These are phyloP conservation scores for Suillus placidus DNA, from an alignment of 768 basidiomycete species.

Conservation along the genomic window DNA sequence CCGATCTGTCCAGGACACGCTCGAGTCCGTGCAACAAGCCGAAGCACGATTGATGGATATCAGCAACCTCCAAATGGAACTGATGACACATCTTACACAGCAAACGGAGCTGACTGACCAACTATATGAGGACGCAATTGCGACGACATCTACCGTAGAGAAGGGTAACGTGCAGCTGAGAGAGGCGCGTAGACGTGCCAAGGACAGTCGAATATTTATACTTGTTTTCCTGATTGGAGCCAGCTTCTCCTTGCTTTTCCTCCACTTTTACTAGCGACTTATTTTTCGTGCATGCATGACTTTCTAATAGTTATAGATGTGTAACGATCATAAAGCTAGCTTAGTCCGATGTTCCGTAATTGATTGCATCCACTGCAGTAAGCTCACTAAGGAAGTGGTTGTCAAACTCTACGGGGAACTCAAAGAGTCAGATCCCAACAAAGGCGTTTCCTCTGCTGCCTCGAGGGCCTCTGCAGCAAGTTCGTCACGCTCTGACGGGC, in stretches of 20 bases:
- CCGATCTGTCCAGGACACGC: constrained; percentile 79
- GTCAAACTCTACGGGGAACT: constrained; percentile 1
- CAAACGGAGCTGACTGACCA: constrained; percentile 94
- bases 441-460: constrained; percentile 61
- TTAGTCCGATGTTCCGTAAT: neutral
- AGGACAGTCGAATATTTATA: constrained; percentile 88
- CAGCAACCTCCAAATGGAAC: constrained; percentile 88
- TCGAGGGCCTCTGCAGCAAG: constrained; percentile 62
- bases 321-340: neutral
- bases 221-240: constrained; percentile 92
- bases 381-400: neutral
- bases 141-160: constrained; percentile 81
- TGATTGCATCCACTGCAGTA: neutral
- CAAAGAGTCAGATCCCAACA: constrained; percentile 38
- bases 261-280: constrained; percentile 80
- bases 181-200: constrained; percentile 84
- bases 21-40: constrained; percentile 89
- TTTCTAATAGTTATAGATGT: constrained; percentile 8
- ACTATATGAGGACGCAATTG: constrained; percentile 92
- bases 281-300: constrained; percentile 9
- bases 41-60: constrained; percentile 93
- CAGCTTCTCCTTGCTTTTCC: constrained; percentile 86
- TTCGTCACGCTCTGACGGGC: constrained; percentile 52
- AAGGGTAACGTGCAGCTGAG: constrained; percentile 89
- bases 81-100: constrained; percentile 82